Evolutionary conservation across 306 rosid species (phyloP).

Genomic region (Nissolia schottii): DNA sequence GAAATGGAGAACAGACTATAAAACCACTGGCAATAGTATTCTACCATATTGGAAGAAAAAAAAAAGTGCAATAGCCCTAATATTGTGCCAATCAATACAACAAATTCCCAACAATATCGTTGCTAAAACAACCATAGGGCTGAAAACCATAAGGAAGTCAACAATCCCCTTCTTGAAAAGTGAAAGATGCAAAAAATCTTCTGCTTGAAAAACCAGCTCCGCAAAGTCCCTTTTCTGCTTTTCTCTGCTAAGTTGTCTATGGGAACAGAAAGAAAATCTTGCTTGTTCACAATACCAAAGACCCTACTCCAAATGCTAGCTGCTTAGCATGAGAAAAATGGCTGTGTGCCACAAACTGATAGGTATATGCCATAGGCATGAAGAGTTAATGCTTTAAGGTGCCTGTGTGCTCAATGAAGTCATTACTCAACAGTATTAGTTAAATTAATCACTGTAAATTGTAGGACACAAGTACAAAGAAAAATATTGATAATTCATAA

Average conservation of each 20-base stretch:
- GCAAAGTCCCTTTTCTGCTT: too few relatives aligned
- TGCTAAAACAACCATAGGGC: not conserved
- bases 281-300: not conserved
- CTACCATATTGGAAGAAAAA: not conserved
- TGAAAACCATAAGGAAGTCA: not conserved
- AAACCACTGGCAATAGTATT: not conserved
- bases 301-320: not conserved
- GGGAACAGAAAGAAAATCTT: not conserved
- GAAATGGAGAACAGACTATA: not conserved
- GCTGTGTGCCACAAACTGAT: too few relatives aligned
- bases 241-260: not conserved
- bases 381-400: not conserved
- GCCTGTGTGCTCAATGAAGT: not conserved
- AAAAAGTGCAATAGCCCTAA: not conserved
- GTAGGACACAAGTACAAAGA: too few relatives aligned
- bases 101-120: not conserved
- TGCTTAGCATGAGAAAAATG: too few relatives aligned
- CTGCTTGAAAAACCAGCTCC: not conserved
- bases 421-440: not conserved
- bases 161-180: not conserved
- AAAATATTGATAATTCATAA: too few relatives aligned
- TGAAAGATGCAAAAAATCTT: not conserved
- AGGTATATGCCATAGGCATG: not conserved
- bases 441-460: not conserved
- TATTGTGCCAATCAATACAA: not conserved